Base-by-base conservation (phyloP, 2,329 filamentous ascomycete genomes). In the Orbilia oligospora region DNA sequence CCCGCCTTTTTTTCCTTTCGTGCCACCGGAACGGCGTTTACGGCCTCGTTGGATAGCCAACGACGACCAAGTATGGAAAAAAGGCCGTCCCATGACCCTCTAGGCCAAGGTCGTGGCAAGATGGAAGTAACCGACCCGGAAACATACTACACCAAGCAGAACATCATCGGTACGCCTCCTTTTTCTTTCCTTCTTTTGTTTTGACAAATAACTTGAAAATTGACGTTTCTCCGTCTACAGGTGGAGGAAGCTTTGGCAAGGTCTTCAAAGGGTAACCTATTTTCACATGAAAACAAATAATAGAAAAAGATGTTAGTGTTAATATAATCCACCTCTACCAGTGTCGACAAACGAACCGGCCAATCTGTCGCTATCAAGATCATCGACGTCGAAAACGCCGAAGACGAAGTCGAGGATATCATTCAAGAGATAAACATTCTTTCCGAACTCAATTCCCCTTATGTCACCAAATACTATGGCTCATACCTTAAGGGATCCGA, bases 381-480 rank as follows among this genome's bases (percentile, higher is more conserved):
- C 83, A 98, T 99, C 84, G 96, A 99, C 83, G 96, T 99, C 81
- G 96, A 99, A 86, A 97, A 96, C 86, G 96, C 96, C 83, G 96
- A 99, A 86, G 96, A 99, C 85, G 96, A 99, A 86, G 95, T 99
- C 82, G 96, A 98, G 86, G 96, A 99, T 86, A 99, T 99, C 82
- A 97, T 98, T 84, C 94, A 97, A 84, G 96, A 99, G 86, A 98
- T 99, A 82, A 94, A 95, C 81, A 98, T 99, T 82, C 88, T 99
- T 70, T 97, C 96, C 36, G 95, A 97, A 85, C 90, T 99, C 81
- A 93, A 97, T 85, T 98, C 95, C 18, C 94, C 94, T 18, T 97
- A 97, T 83, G 95, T 98, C 80, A 99, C 96, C 46, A 96, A 97
- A 85, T 99, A 99, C 87, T 94, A 97, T 86, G 96, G 96, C 81